Evolutionary conservation across 805 yeast genomes (phyloP).

Genomic region (Myxozyma geophila): DNA sequence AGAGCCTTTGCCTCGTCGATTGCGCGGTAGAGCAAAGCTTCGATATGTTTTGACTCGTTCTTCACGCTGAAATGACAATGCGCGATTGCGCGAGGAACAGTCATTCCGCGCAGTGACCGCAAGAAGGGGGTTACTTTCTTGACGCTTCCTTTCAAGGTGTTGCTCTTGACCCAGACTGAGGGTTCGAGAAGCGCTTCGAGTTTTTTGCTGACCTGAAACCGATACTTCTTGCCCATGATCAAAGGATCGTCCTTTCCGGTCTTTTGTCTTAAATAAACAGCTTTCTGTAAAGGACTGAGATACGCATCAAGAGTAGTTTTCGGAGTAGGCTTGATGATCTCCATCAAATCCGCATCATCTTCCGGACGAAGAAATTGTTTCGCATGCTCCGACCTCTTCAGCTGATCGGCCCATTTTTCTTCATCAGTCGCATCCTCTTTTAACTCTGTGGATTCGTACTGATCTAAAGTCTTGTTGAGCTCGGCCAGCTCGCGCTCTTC

Average conservation of each 20-base stretch:
- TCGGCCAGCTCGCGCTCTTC: slow-evolving; percentile 20
- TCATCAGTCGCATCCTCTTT: not conserved
- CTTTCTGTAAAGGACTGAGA: slow-evolving; percentile 29
- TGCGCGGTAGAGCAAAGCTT: slow-evolving; percentile 73
- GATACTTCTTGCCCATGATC: slow-evolving; percentile 53
- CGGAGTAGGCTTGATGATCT: slow-evolving; percentile 26
- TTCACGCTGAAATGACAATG: slow-evolving; percentile 89
- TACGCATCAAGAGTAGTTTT: slow-evolving; percentile 21
- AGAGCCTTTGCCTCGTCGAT: slow-evolving; percentile 66
- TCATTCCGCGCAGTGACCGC: slow-evolving; percentile 73
- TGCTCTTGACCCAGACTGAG: slow-evolving; percentile 77
- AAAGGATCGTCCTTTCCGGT: slow-evolving; percentile 27
- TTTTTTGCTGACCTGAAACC: slow-evolving; percentile 59
- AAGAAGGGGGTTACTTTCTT: slow-evolving; percentile 84
- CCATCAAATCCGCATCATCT: slow-evolving; percentile 28
- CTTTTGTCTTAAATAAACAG: slow-evolving; percentile 29
- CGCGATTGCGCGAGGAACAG: slow-evolving; percentile 78
- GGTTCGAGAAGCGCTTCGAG: slow-evolving; percentile 87
- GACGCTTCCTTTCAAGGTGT: slow-evolving; percentile 82
- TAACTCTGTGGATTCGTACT: slow-evolving; percentile 3
- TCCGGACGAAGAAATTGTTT: slow-evolving; percentile 13
- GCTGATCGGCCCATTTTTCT: slow-evolving; percentile 4
- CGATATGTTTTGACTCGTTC: slow-evolving; percentile 77
- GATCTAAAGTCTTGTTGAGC: slow-evolving; percentile 13
- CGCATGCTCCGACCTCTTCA: slow-evolving; percentile 1